A percentile compares a stretch with the other conserved stretches of the same genome.
Evolutionary conservation across 169 alveolate genomes (phyloP).

Genomic region (Fabrea salina): DNA sequence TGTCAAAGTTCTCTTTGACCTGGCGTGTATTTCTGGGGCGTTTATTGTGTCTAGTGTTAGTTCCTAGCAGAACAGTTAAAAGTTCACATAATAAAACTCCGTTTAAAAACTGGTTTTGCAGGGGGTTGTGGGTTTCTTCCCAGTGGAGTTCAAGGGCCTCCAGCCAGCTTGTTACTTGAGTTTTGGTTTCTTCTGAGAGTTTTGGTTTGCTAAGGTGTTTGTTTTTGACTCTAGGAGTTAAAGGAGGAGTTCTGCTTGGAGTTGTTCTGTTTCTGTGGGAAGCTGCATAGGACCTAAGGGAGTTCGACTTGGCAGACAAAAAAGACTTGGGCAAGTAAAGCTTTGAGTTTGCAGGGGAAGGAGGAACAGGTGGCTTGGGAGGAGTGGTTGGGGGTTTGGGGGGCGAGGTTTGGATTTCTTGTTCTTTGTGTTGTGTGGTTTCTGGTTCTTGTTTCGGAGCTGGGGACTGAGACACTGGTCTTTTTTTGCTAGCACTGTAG

Average conservation of each 20-base stretch:
- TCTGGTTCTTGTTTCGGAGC: too few relatives aligned
- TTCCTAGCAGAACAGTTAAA: neutral
- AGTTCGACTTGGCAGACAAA: neutral
- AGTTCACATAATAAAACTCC: conserved; percentile 10
- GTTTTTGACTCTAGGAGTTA: neutral
- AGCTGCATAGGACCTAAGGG: neutral
- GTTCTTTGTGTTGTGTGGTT: too few relatives aligned
- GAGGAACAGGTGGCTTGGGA: too few relatives aligned
- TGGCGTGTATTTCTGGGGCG: neutral
- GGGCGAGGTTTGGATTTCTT: too few relatives aligned
- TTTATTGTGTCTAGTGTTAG: neutral
- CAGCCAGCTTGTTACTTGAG: neutral
- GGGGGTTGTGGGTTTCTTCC: neutral
- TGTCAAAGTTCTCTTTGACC: conserved; percentile 11
- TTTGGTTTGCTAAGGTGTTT: neutral
- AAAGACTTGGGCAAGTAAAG: neutral
- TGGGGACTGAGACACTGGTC: neutral
- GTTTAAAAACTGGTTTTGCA: neutral
- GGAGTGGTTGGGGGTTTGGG: too few relatives aligned
- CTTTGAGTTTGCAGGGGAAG: too few relatives aligned
- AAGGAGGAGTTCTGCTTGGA: neutral
- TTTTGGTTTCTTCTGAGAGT: neutral
- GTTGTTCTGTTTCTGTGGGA: conserved; percentile 8
- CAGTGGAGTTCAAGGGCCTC: neutral
- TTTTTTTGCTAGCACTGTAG: neutral